Base-by-base conservation (phyloP, 2,329 filamentous ascomycete species). In the Fusarium mundagurra region DNA sequence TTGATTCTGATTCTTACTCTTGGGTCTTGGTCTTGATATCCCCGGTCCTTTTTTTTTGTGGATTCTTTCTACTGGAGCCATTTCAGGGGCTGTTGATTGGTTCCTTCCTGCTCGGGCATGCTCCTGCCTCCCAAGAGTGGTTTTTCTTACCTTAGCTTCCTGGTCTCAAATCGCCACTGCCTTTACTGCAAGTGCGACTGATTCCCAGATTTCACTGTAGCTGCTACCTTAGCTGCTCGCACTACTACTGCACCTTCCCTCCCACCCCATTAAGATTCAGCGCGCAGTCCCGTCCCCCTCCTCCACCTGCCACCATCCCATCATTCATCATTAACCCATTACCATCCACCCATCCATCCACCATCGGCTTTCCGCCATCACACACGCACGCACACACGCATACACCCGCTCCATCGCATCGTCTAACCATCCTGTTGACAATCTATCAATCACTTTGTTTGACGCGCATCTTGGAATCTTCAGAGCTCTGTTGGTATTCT, bases 251-350 rank as follows among this genome's bases (percentile, higher is more conserved):
- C 69, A 76, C 47, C 66, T 67, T 74, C 68, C 74, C 74, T 74
- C 75, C 65, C 73, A 76, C 63, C 75, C 75, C 73, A 72, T 76
- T 69, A 54, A 70, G 53, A 71, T 71, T 65, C 71, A 70, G 67
- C 67, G 50, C 71, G 67, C 71, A 69, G 70, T 77, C 77, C 76
- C 76, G 73, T 77, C 76, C 76, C 73, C 66, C 74, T 76, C 73
- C 66, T 75, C 69, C 69, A 73, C 69, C 72, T 75, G 53, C 72
- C 60, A 58, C 70, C 62, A 54, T 51, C 64, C 62, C 64, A 74
- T 73, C 68, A 63, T 60, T 59, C 69, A 73, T 72, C 72, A 67
- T 67, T 59, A 75, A 74, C 65, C 64, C 65, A 63, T 59, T 14
- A 29, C 63, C 71, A 64, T 65, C 71, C 77, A 73, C 72, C 62